phyloP scores from a whole-genome alignment of 1,284 basidiomycete species.

The Neonothopanus nambi region DNA sequence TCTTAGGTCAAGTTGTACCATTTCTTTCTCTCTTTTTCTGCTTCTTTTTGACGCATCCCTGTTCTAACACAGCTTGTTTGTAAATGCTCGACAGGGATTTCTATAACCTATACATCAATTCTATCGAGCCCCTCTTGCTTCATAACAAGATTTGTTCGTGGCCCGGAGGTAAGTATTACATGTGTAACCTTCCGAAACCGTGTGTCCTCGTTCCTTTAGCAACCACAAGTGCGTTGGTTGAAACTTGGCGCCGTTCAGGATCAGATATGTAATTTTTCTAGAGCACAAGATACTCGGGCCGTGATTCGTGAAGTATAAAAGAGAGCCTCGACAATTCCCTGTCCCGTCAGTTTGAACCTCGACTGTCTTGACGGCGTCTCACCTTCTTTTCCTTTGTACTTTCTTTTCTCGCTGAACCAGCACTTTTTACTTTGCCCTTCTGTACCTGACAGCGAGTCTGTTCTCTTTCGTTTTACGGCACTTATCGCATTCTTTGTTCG shows the following conservation, averaged over 20 bases:
- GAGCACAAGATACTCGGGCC: not conserved
- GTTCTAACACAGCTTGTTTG: too few species aligned
- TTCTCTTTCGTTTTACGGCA: conserved; percentile 11
- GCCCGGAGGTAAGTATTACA: too few species aligned
- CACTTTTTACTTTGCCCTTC: conserved; percentile 4
- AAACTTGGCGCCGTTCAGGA: too few species aligned
- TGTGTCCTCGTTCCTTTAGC: conserved; percentile 10
- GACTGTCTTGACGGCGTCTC: conserved; percentile 22
- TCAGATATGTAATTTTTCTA: not conserved
- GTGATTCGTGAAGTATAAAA: conserved; percentile 10
- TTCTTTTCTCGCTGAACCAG: conserved; percentile 9
- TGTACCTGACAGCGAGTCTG: conserved; percentile 19
- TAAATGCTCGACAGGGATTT: too few species aligned
- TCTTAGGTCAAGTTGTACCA: too few species aligned
- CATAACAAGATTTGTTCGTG: too few species aligned
- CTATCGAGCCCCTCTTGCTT: too few species aligned
- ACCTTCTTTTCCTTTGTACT: conserved; percentile 12
- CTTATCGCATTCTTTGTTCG: conserved; percentile 9
- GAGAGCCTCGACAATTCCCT: not conserved
- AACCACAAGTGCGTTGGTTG: conserved; percentile 1
- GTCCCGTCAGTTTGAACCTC: conserved; percentile 16
- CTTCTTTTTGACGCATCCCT: too few species aligned
- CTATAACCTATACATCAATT: too few species aligned
- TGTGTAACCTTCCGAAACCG: not conserved
- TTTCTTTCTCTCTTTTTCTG: too few species aligned